Conservation (phyloP, 331 rosid genomes). For the Malus hybrid region DNA sequence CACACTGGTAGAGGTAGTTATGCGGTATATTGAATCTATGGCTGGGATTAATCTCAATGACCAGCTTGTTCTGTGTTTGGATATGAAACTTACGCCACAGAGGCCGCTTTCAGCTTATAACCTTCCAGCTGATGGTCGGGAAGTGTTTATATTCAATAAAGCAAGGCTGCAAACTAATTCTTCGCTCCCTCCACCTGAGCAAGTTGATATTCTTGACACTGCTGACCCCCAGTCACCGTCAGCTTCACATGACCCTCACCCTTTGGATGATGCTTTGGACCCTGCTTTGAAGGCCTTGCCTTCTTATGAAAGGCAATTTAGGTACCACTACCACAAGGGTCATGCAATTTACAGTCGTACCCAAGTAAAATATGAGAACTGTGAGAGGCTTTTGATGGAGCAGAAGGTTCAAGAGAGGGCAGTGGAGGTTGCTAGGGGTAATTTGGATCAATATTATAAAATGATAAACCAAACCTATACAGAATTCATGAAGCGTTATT, state of each 20-base stretch:
- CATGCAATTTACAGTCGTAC: constrained; percentile 48
- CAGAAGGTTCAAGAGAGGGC: constrained; percentile 94
- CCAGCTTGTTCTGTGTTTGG: constrained; percentile 80
- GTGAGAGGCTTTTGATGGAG: constrained; percentile 74
- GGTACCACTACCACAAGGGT: constrained; percentile 68
- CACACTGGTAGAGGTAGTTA: constrained; percentile 62
- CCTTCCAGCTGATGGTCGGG: constrained; percentile 73
- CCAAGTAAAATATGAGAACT: constrained; percentile 44
- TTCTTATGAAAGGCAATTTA: constrained; percentile 77
- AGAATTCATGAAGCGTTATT: constrained; percentile 80
- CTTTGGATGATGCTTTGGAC: constrained; percentile 82
- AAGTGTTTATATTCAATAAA: constrained; percentile 77
- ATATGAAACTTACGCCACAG: constrained; percentile 63
- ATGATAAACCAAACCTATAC: constrained; percentile 64
- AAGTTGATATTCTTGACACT: constrained; percentile 36
- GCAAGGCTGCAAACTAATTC: constrained; percentile 60
- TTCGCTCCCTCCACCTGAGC: constrained; percentile 53
- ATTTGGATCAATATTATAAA: constrained; percentile 67
- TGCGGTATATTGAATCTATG: constrained; percentile 53
- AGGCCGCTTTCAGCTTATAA: constrained; percentile 58
- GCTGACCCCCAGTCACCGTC: constrained; percentile 54
- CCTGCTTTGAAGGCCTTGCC: constrained; percentile 96
- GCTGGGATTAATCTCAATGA: constrained; percentile 43
- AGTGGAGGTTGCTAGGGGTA: constrained; percentile 70
- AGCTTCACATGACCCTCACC: constrained; percentile 59